Percentiles rank a stretch among this genome's conserved stretches.
Conservation (phyloP, 352 stramenopile species). For the Globisporangium megalacanthum region DNA sequence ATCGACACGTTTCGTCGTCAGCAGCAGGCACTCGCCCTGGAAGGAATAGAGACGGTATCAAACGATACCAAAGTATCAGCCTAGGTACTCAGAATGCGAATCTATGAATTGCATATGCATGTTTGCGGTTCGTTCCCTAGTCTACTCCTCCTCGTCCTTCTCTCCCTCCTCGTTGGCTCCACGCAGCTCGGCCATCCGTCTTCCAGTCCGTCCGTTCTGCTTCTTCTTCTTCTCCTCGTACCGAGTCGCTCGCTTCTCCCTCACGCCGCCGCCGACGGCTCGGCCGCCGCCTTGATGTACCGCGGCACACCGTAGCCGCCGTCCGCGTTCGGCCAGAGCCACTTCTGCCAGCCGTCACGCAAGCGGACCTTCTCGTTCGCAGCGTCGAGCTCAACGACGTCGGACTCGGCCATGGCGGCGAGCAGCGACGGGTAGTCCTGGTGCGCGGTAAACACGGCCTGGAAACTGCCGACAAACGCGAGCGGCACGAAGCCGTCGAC, state of each 20-base stretch:
- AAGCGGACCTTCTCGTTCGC: constrained; percentile 89
- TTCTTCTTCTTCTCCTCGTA: neutral
- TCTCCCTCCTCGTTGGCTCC: neutral
- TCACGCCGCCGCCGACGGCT: constrained; percentile 16
- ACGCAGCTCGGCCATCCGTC: neutral
- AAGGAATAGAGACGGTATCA: neutral
- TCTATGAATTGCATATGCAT: constrained; percentile 6
- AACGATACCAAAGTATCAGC: neutral
- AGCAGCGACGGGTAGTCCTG: constrained; percentile 82
- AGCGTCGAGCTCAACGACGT: constrained; percentile 74
- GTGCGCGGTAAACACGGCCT: constrained; percentile 81
- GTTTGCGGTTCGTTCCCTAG: neutral
- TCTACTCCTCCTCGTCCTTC: neutral
- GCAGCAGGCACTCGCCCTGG: constrained; percentile 15
- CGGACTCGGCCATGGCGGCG: constrained; percentile 59
- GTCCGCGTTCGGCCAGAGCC: constrained; percentile 86
- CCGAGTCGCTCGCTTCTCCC: too few relatives aligned
- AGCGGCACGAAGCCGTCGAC: constrained; percentile 85
- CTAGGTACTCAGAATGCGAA: neutral
- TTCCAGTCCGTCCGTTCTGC: neutral
- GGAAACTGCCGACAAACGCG: constrained; percentile 87
- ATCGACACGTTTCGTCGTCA: constrained; percentile 26
- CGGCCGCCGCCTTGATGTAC: constrained; percentile 79
- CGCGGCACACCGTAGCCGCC: constrained; percentile 79
- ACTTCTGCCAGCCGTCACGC: constrained; percentile 81